Percentiles rank a stretch among this genome's conserved stretches.
These are phyloP conservation scores for Saturnispora dispora DNA, from an alignment of 805 yeast genomes.

Conservation along the genomic window DNA sequence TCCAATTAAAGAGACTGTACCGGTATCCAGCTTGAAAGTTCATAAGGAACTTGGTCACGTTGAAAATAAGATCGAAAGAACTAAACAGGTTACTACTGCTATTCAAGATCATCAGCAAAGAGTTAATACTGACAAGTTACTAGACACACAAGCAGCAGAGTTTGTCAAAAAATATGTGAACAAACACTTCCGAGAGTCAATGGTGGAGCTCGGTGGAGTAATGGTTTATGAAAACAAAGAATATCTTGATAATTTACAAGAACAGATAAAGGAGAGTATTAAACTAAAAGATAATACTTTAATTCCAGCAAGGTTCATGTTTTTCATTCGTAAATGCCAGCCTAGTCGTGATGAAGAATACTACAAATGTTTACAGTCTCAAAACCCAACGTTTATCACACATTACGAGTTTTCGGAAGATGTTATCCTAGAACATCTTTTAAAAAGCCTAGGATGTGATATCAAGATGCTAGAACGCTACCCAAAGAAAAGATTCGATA, in stretches of 20 bases:
- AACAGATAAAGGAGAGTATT: neutral
- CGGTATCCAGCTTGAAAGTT: neutral
- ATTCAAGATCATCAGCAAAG: neutral
- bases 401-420: neutral
- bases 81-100: neutral
- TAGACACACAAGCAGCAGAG: neutral
- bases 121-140: neutral
- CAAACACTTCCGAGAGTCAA: neutral
- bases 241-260: neutral
- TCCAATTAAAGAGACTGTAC: neutral
- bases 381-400: neutral
- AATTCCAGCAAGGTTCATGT: neutral
- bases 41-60: neutral
- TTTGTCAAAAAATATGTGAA: neutral
- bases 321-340: neutral
- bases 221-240: neutral
- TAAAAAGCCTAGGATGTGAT: constrained; percentile 5
- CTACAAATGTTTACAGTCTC: neutral
- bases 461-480: neutral
- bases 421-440: neutral
- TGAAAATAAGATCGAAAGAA: neutral
- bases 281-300: neutral
- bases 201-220: neutral
- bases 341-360: neutral
- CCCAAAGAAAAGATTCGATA: constrained; percentile 5